phyloP scores from a whole-genome alignment of 495 filamentous ascomycete species.

The Glarea lozoyensis region DNA sequence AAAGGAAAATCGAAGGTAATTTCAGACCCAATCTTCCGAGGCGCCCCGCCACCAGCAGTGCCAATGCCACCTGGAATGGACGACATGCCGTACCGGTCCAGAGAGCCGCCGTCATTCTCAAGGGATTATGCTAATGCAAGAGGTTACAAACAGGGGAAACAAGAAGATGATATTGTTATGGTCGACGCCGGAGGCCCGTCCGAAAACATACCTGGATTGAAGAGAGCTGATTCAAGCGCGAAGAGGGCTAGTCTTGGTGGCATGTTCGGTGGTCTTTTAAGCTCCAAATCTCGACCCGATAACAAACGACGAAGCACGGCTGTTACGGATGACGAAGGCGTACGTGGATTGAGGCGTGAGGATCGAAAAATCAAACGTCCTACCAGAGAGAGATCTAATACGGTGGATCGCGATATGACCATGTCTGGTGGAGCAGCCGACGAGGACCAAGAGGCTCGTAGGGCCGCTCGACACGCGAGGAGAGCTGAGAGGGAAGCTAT shows the following conservation, averaged over 20 bases:
- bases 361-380: slow-evolving; percentile 22
- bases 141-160: slow-evolving; percentile 17
- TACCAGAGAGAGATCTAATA: slow-evolving; percentile 10
- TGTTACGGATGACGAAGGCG: slow-evolving; percentile 26
- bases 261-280: slow-evolving; percentile 28
- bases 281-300: slow-evolving; percentile 21
- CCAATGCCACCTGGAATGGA: slow-evolving; percentile 18
- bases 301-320: slow-evolving; percentile 17
- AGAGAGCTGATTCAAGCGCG: slow-evolving; percentile 26
- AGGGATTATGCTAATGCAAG: slow-evolving; percentile 18
- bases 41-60: slow-evolving; percentile 13
- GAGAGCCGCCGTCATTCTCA: slow-evolving; percentile 7
- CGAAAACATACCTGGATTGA: slow-evolving; percentile 10
- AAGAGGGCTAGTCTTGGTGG: slow-evolving; percentile 34
- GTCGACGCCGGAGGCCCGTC: slow-evolving; percentile 30
- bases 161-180: slow-evolving; percentile 42
- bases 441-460: slow-evolving; percentile 43
- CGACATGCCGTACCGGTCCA: slow-evolving; percentile 13
- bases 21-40: slow-evolving; percentile 5
- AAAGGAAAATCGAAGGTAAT: slow-evolving; percentile 24
- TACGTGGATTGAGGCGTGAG: slow-evolving; percentile 26
- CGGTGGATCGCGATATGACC: slow-evolving; percentile 14
- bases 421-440: slow-evolving; percentile 29
- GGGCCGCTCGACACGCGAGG: slow-evolving; percentile 40
- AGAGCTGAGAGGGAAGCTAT: slow-evolving; percentile 29